Evolutionary conservation across 495 filamentous ascomycete genomes (phyloP), one percentile per base, ranked within the genome.

Genomic region (Clohesyomyces aquaticus): DNA sequence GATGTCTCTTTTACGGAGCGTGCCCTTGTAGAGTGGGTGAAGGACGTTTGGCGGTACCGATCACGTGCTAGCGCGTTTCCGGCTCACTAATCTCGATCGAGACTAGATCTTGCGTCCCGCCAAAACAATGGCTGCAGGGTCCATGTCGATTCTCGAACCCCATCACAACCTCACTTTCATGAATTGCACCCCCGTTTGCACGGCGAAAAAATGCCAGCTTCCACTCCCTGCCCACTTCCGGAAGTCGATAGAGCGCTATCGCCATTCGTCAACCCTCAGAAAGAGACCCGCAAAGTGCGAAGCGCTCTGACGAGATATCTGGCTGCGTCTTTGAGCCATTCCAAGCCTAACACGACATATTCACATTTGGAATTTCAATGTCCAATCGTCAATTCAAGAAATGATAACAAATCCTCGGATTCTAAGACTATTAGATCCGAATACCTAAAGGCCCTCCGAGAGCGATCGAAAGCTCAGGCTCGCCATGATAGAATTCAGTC

Each of bases 391-490:
- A 21, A 29, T 27, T 27, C 57, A 45, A 46, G 18, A 26, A 46
- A 46, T 50, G 59, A 38, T 19, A n/a, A 21, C 4, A 48, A 49
- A 1, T 49, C 60, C 11, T 38, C 51, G 9, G 59, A 51, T 8
- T 22, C 72, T 11, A 66, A 46, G 14, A 59, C 61, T 10, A 47
- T 60, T 16, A 66, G 69, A 10, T 41, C 35, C 25, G 53, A 55
- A 1, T 76, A 74, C 61, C 35, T 69, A 18, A 47, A 66, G 28
- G 74, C 72, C 12, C 60, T 76, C 8, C 53, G 67, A 58, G 66
- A 68, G 1, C 60, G 68, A 35, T 11, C 48, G 6, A 45, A 41
- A 12, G 72, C 71, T 9, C 66, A 65, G 35, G 38, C 35, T 12
- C 69, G 65, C 10, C 71, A 69, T 56, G 50, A 69, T 19, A 56